These are phyloP conservation scores for Quercus glauca DNA, from an alignment of 306 rosid species.

Conservation along the genomic window DNA sequence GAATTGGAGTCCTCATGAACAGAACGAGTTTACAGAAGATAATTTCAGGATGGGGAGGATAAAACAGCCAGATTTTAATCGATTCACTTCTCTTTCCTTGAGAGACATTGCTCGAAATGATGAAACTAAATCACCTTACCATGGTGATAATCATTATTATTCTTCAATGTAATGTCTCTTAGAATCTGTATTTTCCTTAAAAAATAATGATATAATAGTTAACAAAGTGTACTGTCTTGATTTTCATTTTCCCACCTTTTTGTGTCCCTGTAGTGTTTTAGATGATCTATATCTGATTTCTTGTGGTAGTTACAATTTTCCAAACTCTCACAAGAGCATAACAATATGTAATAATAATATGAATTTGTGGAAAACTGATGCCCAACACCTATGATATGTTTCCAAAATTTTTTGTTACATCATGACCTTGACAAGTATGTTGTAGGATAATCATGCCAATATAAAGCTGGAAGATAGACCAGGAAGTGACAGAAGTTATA, in stretches of 20 bases:
- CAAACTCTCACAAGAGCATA: neutral
- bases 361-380: neutral
- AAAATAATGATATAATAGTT: neutral
- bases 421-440: no score
- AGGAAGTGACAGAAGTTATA: no score
- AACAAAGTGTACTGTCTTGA: neutral
- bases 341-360: neutral
- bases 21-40: conserved; percentile 19
- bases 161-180: neutral
- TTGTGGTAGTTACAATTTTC: neutral
- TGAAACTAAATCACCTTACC: neutral
- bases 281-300: neutral
- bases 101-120: neutral
- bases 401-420: no score
- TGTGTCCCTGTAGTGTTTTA: neutral
- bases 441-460: no score
- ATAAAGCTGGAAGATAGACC: no score
- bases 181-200: neutral
- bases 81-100: neutral
- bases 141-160: neutral
- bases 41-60: conserved; percentile 18
- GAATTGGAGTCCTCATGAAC: conserved; percentile 24
- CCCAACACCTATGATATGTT: neutral
- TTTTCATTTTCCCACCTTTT: neutral
- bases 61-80: neutral